phyloP scores from a whole-genome alignment of 2,329 filamentous ascomycete genomes.

The Apiospora arundinis region DNA sequence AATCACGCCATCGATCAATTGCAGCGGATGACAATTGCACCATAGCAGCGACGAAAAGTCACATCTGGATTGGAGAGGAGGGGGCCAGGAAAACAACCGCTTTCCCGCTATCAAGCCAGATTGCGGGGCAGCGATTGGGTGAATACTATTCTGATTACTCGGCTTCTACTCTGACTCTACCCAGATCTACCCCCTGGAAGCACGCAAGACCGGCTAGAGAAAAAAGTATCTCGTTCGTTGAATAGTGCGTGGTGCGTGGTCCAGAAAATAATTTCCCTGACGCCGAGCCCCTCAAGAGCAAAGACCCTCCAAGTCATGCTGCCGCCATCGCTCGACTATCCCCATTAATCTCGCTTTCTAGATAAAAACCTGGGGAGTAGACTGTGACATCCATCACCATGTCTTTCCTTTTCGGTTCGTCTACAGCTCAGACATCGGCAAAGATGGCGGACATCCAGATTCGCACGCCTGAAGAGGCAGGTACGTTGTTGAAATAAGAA shows the following conservation, averaged over 20 bases:
- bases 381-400: slow-evolving; percentile 30
- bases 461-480: slow-evolving; percentile 68
- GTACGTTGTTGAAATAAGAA: slow-evolving; percentile 53
- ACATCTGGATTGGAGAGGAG: background rate
- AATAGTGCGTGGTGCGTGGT: background rate
- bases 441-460: slow-evolving; percentile 49
- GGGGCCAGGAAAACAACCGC: background rate
- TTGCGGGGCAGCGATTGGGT: slow-evolving; percentile 3
- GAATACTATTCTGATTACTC: background rate
- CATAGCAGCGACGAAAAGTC: slow-evolving; percentile 19
- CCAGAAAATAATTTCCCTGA: slow-evolving; percentile 18
- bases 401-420: slow-evolving; percentile 43
- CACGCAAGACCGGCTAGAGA: background rate
- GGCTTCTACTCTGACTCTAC: too few species aligned
- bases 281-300: background rate
- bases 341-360: slow-evolving; percentile 16
- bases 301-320: slow-evolving; percentile 6
- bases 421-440: slow-evolving; percentile 33
- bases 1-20: slow-evolving; percentile 27
- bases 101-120: background rate
- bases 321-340: slow-evolving; percentile 13
- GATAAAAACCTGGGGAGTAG: slow-evolving; percentile 18
- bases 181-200: background rate
- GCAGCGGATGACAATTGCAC: slow-evolving; percentile 27
- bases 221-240: background rate